phyloP scores from a whole-genome alignment of 176 grass and related monocot species.

The Phoenix dactylifera region DNA sequence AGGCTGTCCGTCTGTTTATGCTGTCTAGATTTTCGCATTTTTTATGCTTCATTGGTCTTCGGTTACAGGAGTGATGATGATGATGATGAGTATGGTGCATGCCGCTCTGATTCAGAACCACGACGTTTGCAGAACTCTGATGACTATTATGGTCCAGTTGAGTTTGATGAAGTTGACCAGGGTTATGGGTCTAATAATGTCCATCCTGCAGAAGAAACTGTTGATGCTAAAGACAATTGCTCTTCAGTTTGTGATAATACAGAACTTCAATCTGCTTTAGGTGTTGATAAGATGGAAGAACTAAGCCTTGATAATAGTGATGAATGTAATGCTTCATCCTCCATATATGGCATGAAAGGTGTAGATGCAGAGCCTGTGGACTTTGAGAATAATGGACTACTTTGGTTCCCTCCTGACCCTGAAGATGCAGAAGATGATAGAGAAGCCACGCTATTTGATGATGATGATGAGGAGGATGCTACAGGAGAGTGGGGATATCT shows the following conservation, averaged over 20 bases:
- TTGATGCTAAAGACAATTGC: constrained; percentile 36
- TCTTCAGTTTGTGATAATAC: constrained; percentile 34
- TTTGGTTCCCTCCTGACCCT: constrained; percentile 82
- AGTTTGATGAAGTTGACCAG: constrained; percentile 35
- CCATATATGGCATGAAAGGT: constrained; percentile 62
- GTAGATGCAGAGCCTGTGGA: constrained; percentile 70
- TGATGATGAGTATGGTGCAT: constrained; percentile 68
- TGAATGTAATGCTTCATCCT: constrained; percentile 65
- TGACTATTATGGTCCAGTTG: constrained; percentile 50
- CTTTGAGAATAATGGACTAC: constrained; percentile 72
- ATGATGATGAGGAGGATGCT: constrained; percentile 64
- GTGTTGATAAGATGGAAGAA: constrained; percentile 52
- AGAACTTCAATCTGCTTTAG: constrained; percentile 25
- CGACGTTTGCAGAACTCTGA: constrained; percentile 38
- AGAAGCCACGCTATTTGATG: constrained; percentile 51
- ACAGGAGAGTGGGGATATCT: constrained; percentile 80
- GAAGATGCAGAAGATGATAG: constrained; percentile 87
- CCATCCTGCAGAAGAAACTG: constrained; percentile 31
- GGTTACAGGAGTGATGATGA: constrained; percentile 80
- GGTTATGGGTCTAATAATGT: constrained; percentile 22
- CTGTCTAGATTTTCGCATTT: no score
- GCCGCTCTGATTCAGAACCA: constrained; percentile 40
- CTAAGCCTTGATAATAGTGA: constrained; percentile 34
- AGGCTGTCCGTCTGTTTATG: no score
- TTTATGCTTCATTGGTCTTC: constrained; percentile 12